Evolutionary conservation across 1,284 basidiomycete genomes (phyloP).

Genomic region (Phenoliferia sp.): DNA sequence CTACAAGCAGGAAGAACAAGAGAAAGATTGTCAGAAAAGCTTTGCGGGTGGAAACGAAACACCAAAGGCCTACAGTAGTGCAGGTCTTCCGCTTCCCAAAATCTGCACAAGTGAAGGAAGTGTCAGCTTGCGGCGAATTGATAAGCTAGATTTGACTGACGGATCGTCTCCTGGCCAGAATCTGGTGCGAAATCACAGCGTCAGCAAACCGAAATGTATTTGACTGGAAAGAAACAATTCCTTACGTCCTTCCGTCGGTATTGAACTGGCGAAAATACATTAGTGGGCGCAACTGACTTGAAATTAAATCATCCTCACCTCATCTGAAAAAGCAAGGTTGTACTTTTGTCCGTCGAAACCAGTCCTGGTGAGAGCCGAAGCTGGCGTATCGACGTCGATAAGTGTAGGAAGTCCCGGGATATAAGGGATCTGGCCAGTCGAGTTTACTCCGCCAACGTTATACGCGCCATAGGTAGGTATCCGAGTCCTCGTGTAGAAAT

Average conservation of each 20-base stretch:
- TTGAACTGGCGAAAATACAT: too few relatives aligned
- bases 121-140: background rate
- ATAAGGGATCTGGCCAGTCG: constrained; percentile 34
- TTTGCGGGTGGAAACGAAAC: background rate
- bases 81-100: constrained; percentile 70
- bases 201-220: too few relatives aligned
- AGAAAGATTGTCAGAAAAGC: background rate
- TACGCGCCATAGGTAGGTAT: too few relatives aligned
- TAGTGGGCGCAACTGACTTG: too few relatives aligned
- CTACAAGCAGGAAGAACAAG: too few relatives aligned
- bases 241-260: constrained; percentile 58
- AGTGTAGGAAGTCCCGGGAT: constrained; percentile 31
- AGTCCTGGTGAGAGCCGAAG: constrained; percentile 15
- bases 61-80: constrained; percentile 52
- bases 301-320: too few relatives aligned
- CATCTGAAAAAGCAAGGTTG: constrained; percentile 70
- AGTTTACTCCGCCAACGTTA: constrained; percentile 29
- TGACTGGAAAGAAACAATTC: too few relatives aligned
- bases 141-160: background rate
- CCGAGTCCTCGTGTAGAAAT: too few relatives aligned
- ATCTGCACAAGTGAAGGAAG: constrained; percentile 32
- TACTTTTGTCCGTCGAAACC: constrained; percentile 34
- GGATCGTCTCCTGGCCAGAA: constrained; percentile 46
- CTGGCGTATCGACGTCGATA: constrained; percentile 44
- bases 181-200: too few relatives aligned